Base-by-base conservation (phyloP, 2,329 filamentous ascomycete species). In the Ceratocystis smalleyi region DNA sequence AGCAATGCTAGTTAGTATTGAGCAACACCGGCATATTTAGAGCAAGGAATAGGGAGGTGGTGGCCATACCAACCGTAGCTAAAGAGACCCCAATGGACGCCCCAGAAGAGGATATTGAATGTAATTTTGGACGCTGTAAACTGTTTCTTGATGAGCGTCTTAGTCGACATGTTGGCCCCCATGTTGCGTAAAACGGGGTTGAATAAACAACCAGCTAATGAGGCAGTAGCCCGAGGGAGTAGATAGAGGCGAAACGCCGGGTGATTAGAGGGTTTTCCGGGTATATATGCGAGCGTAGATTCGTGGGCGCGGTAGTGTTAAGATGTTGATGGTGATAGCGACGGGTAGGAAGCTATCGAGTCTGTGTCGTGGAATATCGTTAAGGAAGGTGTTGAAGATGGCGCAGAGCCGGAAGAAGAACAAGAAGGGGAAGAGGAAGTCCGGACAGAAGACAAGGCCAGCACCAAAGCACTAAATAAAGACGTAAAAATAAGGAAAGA, bases 81-180 rank as follows among this genome's bases (percentile, higher is more conserved):
- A 73, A 96, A 96, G 19, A 95, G 73, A 27, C 79, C 85, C 74
- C 84, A 84, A 72, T 96, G 91, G 51, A 89, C 77, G 2, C 79
- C 81, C 85, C 90, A 92, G 73, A 95, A 96, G 61, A 94, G 73
- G 68, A 89, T 70, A 73, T 95, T 87, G 74, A 95, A 96, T 59
- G 87, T 66, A 65, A 95, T 73, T 74, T 95, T 95, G 63, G 80
- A 78, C 17, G 81, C 75, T 63, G 83, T 84, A 67, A 91, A 81
- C 75, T 91, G 84, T 74, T 84, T 83, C 73, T 77, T 80, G 68
- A 84, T 68, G 68, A 81, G 70, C 69, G 75, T 74, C 67, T 69
- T 57, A 60, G 73, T 74, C 57, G 70, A 76, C 74, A 79, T 63
- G 73, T 78, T 75, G 64, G 74, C 72, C 67, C 69, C 71, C 72